Evolutionary conservation across 1,284 basidiomycete genomes (phyloP), one percentile per base, ranked within the genome.

Genomic region (Crucibulum cyathiforme): DNA sequence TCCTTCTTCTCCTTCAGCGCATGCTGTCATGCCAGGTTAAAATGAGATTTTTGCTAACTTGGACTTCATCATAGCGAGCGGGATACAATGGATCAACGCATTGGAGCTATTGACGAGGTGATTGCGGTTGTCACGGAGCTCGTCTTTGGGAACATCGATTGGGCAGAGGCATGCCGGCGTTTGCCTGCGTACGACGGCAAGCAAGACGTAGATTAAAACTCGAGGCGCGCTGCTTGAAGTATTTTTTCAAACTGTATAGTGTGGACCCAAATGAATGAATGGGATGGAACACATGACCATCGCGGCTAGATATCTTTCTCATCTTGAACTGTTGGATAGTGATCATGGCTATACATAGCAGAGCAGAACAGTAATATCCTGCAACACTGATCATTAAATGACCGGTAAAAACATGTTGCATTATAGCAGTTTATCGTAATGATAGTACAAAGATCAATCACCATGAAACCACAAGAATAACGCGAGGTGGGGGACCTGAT

Each of bases 51-150:
- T 54, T 65, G 53, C 47, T 53, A 54, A 53, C 38, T 47, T 54
- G 17, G 57, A 59, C 71, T 63, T 63, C 54, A 58, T 56, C 62
- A 53, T 66, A 94, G 92, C 67, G 97, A 99, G 78, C 92, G 97
- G 57, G 97, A 98, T 78, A 95, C 96, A 53, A 98, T 93, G 54
- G 85, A 90, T 54, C 97, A 99, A 77, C 83, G 94, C 58, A 98
- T 98, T 71, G 96, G 96, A n/a, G 72, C 85, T 56, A 90, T 98
- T 66, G 96, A 98, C 78, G 89, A 95, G 56, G 97, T 98, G 58
- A 90, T 98, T 68, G 81, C 81, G 53, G 88, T 92, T 54, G 90
- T 98, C 63, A 86, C 84, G 53, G 89, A 90, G 47, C 85, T 96
- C 56, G 90, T 93, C 37, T 80, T 89, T 66, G 93, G 92, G 47